Base-by-base conservation (phyloP, 108 stramenopile species). In the Discostella stelligeroides region DNA sequence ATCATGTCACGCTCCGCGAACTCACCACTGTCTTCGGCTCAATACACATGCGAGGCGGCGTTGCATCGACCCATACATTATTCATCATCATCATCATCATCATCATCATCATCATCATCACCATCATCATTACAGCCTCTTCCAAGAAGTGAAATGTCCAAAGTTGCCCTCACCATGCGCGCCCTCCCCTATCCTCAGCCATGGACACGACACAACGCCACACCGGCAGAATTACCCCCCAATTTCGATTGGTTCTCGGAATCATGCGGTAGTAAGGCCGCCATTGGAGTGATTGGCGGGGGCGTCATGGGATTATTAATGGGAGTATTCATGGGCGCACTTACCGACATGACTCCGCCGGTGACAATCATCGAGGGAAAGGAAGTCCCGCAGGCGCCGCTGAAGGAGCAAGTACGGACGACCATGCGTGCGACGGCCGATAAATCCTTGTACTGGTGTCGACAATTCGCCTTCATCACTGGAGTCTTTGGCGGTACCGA, bases 381-480 rank as follows among this genome's bases (percentile, higher is more conserved):
- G 50, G 92, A 94, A 45, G 92, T 94, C 6, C 95, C 92, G 0
- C 91, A 89, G 62, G 91, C 95, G 18, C 95, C 92, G 12, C 39
- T 94, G 10, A 75, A 77, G 27, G 95, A 94, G 78, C 95, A 96
- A 61, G 77, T 94, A 50, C 75, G 82, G 4, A 86, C 86, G 2
- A 89, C 87, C 29, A 58, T 86, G 58, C 76, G 92, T 34, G 88
- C 91, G 11, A 94, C 92, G 15, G 87, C 80, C 1, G 92, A 89
- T 28, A 97, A 96, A 70, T 86, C 87, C 14, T n/a, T 91, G 18
- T 95, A 93, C 48, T 96, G 93, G 93, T 89, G 90, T 72, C 66
- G 87, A 46, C 86, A 89, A 53, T 97, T 97, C 82, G 96, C 94
- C 15, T 94, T 97, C 69, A 90, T 97, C 54, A 96, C 96, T 0